Evolutionary conservation across 2,329 filamentous ascomycete species (phyloP), one percentile per base, ranked within the genome.

Genomic region (Pestalotiopsis sp.): DNA sequence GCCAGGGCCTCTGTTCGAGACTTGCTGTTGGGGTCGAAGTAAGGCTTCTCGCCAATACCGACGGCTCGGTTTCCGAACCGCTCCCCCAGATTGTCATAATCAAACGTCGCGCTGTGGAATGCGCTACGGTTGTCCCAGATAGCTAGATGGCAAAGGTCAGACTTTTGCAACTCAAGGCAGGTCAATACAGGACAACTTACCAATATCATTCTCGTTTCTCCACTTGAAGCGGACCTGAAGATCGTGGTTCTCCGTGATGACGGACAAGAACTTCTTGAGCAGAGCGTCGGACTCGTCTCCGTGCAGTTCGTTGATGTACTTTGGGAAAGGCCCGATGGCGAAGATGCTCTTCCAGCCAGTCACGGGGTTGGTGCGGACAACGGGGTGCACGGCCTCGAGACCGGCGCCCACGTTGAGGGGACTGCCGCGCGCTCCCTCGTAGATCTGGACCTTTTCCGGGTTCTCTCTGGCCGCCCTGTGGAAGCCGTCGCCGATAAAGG

Each of bases 71-170:
- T 83, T 31, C 86, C 83, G 64, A 82, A 80, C 62, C 88, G 79
- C 31, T 84, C 81, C 0, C 86, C 87, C 36, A 84, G 80, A 1
- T 81, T 82, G 14, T 83, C 83, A 59, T 88, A 89, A 71, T 90
- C 88, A 68, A 85, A 87, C 0, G 87, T 90, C 0, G 87, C 87
- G 12, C 83, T 85, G 72, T 90, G 88, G 77, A 87, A 89, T 0
- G 80, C 84, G 66, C 84, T 86, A 6, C 88, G 79, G 70, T 90
- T 90, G 71, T 91, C 89, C 89, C 89, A 91, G 70, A 90, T 88
- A 0, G 87, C 86, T 76, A 4, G 2, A 36, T 36, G 2, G 13
- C 25, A 36, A 38, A 17, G n/a, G 36, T 62, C n/a, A 62, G 59
- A 4, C 17, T 4, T 36, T 20, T n/a, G 17, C 2, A 52, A 52